phyloP scores from a whole-genome alignment of 345 rosid species.

The Raphanus sativus region DNA sequence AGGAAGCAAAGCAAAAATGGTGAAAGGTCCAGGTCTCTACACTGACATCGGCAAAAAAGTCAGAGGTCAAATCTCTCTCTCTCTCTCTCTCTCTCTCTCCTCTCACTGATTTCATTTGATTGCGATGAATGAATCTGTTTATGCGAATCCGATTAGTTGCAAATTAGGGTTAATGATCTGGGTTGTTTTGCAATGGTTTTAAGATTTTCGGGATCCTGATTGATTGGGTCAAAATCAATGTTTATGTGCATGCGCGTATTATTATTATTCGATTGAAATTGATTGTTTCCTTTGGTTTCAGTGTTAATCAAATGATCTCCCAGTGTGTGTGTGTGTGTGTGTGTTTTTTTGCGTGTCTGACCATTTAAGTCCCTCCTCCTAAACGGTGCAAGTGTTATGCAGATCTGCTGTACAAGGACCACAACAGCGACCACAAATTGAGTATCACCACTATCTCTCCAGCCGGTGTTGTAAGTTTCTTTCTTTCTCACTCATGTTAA shows the following conservation, averaged over 20 bases:
- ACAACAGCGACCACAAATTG: constrained; percentile 90
- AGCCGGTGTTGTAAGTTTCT: constrained; percentile 66
- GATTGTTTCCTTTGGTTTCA: neutral
- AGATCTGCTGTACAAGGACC: constrained; percentile 93
- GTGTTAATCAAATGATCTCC: no score
- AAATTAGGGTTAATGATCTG: neutral
- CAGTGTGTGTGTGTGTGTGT: no score
- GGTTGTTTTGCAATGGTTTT: neutral
- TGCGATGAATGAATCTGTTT: neutral
- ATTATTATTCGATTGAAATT: neutral
- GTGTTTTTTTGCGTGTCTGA: no score
- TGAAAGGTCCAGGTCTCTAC: constrained; percentile 95
- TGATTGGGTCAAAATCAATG: neutral
- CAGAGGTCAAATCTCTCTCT: constrained; percentile 51
- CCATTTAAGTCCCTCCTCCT: no score
- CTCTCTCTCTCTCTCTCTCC: neutral
- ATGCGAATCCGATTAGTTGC: neutral
- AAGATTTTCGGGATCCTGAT: neutral
- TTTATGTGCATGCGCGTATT: neutral
- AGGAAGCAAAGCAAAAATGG: constrained; percentile 40
- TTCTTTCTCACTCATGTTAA: no score
- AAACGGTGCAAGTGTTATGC: neutral
- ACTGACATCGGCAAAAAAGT: constrained; percentile 91
- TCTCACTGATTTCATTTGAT: neutral
- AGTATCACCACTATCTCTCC: constrained; percentile 75